Evolutionary conservation across 805 yeast genomes (phyloP), one percentile per base, ranked within the genome.

Genomic region (Metschnikowia reukaufii): DNA sequence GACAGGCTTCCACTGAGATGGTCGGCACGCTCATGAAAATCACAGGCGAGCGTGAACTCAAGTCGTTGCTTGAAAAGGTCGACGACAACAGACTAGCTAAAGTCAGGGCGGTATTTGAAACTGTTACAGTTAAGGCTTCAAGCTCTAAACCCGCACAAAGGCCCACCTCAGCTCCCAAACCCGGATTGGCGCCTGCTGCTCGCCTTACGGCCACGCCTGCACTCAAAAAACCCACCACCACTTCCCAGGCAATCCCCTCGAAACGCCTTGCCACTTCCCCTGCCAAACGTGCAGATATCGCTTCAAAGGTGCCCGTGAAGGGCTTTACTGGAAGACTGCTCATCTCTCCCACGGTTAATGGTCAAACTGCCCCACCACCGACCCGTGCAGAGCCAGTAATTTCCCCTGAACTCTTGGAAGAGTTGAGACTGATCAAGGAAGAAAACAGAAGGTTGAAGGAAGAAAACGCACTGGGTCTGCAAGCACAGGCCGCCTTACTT

Each of bases 11-110:
- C 0, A 84, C 89, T 37, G 87, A 84, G 58, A 74, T 83, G 55
- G 76, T 90, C 31, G 98, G 97, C 6, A 81, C 87, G 0, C 64
- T 90, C 41, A 84, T 88, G 84, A 88, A 86, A 63, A 77, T 89
- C n/a, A 75, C 83, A 12, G 97, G 96, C 0, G 85, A 81, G 58
- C 71, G 90, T 43, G 83, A 80, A 42, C 66, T 89, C 53, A 79
- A 70, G 42, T 71, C 76, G 3, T 76, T 76, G 39, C 61, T 88
- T 45, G 90, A 82, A 15, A 77, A 78, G n/a, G 71, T 92, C 39
- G 97, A 92, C 58, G 88, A 84, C 40, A 77, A 83, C 55, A 82
- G 92, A 62, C 79, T 77, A 64, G 56, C 66, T 32, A 88, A 89
- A 59, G 85, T 92, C 31, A 69, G 70, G 35, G 84, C 82, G 25